A percentile compares a stretch with the other conserved stretches of the same genome.
Evolutionary conservation across 768 basidiomycete genomes (phyloP).

Genomic region (Collybia mongolica): DNA sequence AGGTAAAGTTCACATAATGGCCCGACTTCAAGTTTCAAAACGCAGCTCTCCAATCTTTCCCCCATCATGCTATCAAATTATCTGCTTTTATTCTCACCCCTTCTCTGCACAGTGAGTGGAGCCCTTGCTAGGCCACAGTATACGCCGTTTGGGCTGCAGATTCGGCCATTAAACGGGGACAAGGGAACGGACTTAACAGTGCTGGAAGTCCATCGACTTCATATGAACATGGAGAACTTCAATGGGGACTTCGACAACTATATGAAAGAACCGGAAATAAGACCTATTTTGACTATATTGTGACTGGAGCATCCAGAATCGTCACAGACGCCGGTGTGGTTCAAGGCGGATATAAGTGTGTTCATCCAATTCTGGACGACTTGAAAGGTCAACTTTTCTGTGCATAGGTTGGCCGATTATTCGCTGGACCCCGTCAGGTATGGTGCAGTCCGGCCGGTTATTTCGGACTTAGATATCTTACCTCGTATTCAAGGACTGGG

Average conservation of each 20-base stretch:
- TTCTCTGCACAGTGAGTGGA: background rate
- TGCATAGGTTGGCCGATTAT: constrained; percentile 27
- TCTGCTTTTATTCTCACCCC: constrained; percentile 1
- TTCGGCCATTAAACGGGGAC: constrained; percentile 39
- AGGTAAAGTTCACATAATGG: too few relatives aligned
- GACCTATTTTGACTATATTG: constrained; percentile 41
- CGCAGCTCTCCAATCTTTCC: too few relatives aligned
- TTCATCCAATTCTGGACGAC: background rate
- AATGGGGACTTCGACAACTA: constrained; percentile 39
- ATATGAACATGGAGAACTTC: constrained; percentile 39
- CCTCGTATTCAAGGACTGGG: constrained; percentile 26
- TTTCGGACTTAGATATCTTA: too few relatives aligned
- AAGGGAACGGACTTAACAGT: constrained; percentile 39
- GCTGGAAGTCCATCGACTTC: constrained; percentile 31
- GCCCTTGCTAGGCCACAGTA: constrained; percentile 26
- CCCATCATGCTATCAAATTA: constrained; percentile 1
- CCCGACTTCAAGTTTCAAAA: too few relatives aligned
- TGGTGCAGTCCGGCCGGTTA: background rate
- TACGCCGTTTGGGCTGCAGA: constrained; percentile 47
- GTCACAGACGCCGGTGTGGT: constrained; percentile 37
- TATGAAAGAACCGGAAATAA: constrained; percentile 39
- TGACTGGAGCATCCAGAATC: constrained; percentile 34
- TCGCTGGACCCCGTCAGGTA: constrained; percentile 35
- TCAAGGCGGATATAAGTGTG: constrained; percentile 36
- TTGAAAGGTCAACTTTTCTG: background rate